Evolutionary conservation across 164 flowering plant genomes (phyloP), one percentile per base, ranked within the genome.

Genomic region (Houttuynia cordata): DNA sequence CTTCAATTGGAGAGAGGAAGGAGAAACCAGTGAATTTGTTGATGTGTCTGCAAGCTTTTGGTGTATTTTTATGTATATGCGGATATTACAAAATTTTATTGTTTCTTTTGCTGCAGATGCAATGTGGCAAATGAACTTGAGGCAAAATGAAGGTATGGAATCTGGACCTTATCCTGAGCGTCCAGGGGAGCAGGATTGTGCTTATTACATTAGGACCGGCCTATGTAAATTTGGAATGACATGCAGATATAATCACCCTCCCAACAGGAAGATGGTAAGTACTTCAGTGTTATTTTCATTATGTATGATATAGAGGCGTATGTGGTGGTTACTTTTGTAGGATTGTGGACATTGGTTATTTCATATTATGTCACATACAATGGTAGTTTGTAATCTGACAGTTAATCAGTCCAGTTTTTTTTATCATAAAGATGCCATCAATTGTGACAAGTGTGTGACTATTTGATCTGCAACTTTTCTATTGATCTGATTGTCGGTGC

Each of bases 191-290:
- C 90, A 76, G 61, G 97, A 94, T 68, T 94, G 99, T 74, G 75
- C 93, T 45, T 94, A 83, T 68, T 94, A 91, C 66, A 78, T 91
- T 62, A 78, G 96, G 75, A 94, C 99, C 19, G 99, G 99, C 40
- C 79, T 82, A 24, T 93, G 99, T 67, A 81, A 95, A 76, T 93
- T 81, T 81, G 99, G 99, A 22, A 72, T 80, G 56, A 77, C 91
- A 6, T 93, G 99, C 63, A 81, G 99, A 53, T 93, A 82, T 71
- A 93, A 90, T 75, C 99, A 93, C 71, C 97, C 99, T 70, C 83
- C 87, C 53, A 83, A 93, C 62, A 73, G 99, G 67, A 78, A 82
- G 68, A 82, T 86, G 91, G 99, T 94, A 86, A 70, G 51, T 9
- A 49, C 22, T 55, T 19, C 23, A 52, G 10, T 9, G 10, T 23